A percentile compares a stretch with the other conserved stretches of the same genome.
These are phyloP conservation scores for Hypoxylon sp. DNA, from an alignment of 2,329 filamentous ascomycete genomes.

Conservation along the genomic window DNA sequence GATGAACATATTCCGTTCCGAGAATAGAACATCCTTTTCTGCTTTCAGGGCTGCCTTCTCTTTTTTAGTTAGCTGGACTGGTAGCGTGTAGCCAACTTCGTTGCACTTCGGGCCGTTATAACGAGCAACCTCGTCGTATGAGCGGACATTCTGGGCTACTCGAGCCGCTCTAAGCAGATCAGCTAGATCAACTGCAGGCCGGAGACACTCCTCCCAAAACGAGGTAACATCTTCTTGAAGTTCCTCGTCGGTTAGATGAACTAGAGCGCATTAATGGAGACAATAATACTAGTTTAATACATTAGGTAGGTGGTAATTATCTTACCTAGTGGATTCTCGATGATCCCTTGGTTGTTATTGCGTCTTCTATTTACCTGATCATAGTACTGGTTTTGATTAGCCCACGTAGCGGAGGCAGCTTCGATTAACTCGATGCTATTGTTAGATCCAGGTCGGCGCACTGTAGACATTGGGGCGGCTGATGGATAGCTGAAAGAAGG, in stretches of 20 bases:
- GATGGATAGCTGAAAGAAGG: constrained; percentile 20
- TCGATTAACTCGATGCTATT: constrained; percentile 32
- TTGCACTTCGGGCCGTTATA: constrained; percentile 43
- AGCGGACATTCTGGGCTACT: constrained; percentile 59
- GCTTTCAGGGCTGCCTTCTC: constrained; percentile 58
- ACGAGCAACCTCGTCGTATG: constrained; percentile 58
- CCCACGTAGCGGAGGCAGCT: constrained; percentile 9
- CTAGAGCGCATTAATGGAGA: constrained; percentile 46
- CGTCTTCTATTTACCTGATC: constrained; percentile 51
- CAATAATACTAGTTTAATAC: neutral
- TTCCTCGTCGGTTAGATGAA: constrained; percentile 58
- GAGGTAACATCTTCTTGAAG: constrained; percentile 56
- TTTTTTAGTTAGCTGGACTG: constrained; percentile 54
- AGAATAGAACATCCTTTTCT: constrained; percentile 59
- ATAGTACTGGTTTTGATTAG: constrained; percentile 39
- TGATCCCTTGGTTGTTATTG: constrained; percentile 55
- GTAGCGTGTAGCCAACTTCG: constrained; percentile 47
- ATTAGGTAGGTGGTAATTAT: neutral
- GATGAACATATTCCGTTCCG: constrained; percentile 58
- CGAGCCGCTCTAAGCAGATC: constrained; percentile 58
- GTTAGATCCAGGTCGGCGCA: constrained; percentile 22
- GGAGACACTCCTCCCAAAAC: constrained; percentile 53
- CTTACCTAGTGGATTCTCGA: constrained; percentile 57
- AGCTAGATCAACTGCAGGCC: constrained; percentile 49
- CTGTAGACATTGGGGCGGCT: constrained; percentile 3